These are phyloP conservation scores for Coprinopsis cinerea DNA, from an alignment of 768 basidiomycete species.

Conservation along the genomic window DNA sequence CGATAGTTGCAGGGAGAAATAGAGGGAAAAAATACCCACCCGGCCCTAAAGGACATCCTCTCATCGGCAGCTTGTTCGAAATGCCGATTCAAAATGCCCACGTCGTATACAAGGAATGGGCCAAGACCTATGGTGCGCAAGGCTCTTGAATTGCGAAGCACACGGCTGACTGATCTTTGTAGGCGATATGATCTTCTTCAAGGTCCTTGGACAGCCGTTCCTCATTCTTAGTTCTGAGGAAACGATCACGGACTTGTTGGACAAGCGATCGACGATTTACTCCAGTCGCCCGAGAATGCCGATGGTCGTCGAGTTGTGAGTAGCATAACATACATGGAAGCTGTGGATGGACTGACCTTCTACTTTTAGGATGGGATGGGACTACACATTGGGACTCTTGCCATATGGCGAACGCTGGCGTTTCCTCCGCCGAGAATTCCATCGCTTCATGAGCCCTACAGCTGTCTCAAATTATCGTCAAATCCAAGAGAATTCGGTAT, in stretches of 20 bases:
- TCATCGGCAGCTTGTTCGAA: constrained; percentile 10
- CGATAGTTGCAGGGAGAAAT: background rate
- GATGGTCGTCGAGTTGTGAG: constrained; percentile 19
- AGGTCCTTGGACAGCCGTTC: constrained; percentile 14
- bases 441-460: constrained; percentile 19
- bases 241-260: constrained; percentile 16
- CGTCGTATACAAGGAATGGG: constrained; percentile 8
- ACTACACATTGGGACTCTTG: constrained; percentile 11
- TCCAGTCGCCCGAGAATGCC: constrained; percentile 15
- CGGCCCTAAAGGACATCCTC: constrained; percentile 8
- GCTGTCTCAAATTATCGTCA: constrained; percentile 11
- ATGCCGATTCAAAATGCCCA: constrained; percentile 7
- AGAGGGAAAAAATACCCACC: background rate
- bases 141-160: background rate
- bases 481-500: constrained; percentile 6
- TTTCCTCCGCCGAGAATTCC: constrained; percentile 19
- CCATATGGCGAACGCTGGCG: constrained; percentile 20
- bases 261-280: constrained; percentile 16
- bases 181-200: constrained; percentile 13
- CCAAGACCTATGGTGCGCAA: constrained; percentile 10
- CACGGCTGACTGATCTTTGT: background rate
- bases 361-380: constrained; percentile 10
- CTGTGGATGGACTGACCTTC: constrained; percentile 9
- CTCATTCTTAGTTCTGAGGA: constrained; percentile 16
- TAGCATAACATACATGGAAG: background rate